Percentiles rank a stretch among this genome's conserved stretches.
These are phyloP conservation scores for Catharanthus roseus DNA, from an alignment of 257 asterid genomes.

Conservation along the genomic window DNA sequence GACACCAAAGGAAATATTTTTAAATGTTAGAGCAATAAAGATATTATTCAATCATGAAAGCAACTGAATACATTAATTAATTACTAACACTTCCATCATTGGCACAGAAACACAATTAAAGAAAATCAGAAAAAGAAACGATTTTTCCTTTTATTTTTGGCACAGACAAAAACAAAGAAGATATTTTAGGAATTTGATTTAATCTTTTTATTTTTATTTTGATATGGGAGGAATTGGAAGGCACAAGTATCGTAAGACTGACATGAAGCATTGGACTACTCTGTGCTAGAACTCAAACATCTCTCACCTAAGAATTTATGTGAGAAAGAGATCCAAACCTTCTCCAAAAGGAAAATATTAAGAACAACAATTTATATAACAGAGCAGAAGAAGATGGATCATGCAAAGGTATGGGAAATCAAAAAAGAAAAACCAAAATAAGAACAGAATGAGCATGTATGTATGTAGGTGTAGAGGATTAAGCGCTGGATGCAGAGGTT, in stretches of 20 bases:
- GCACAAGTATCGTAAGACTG: too few relatives aligned
- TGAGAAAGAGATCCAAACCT: not conserved
- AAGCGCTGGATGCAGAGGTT: constrained; percentile 47
- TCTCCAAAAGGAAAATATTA: not conserved
- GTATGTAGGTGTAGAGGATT: constrained; percentile 5
- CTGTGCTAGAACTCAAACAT: too few relatives aligned
- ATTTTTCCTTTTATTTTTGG: too few relatives aligned
- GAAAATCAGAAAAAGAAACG: too few relatives aligned
- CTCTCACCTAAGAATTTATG: too few relatives aligned
- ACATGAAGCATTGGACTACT: too few relatives aligned
- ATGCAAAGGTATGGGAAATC: not conserved
- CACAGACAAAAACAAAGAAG: not conserved
- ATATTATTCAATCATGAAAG: not conserved
- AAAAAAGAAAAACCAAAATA: not conserved
- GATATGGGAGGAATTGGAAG: too few relatives aligned
- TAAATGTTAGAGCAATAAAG: not conserved
- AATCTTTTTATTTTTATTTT: too few relatives aligned
- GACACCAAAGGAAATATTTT: not conserved
- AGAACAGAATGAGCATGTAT: not conserved
- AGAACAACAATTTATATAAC: too few relatives aligned
- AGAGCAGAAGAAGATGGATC: too few relatives aligned
- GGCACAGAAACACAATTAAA: not conserved
- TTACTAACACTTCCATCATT: not conserved
- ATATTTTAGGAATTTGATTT: too few relatives aligned
- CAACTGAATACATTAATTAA: not conserved